phyloP scores from a whole-genome alignment of 2,329 filamentous ascomycete species.

The Ophiostoma quercus region DNA sequence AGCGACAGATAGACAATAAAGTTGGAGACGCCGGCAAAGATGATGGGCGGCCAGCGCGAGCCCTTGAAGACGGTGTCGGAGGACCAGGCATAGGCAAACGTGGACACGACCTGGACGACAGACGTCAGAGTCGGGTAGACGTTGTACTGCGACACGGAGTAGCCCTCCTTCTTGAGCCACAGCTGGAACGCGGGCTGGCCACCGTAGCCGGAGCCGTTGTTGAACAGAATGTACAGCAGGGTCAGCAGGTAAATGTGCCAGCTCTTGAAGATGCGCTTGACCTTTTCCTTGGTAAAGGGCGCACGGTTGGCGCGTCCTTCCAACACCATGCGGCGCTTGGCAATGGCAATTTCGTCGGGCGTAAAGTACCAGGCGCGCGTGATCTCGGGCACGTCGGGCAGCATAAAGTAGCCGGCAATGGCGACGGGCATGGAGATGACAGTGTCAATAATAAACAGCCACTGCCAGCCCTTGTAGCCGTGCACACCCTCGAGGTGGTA shows the following conservation, averaged over 20 bases:
- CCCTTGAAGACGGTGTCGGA: slow-evolving; percentile 52
- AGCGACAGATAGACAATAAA: slow-evolving; percentile 29
- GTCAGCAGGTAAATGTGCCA: slow-evolving; percentile 61
- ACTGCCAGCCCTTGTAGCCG: slow-evolving; percentile 49
- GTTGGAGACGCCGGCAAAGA: slow-evolving; percentile 40
- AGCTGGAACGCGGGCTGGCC: slow-evolving; percentile 52
- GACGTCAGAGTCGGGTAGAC: slow-evolving; percentile 56
- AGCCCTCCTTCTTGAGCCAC: slow-evolving; percentile 44
- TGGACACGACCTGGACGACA: slow-evolving; percentile 51
- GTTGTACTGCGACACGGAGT: slow-evolving; percentile 42
- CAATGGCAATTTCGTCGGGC: slow-evolving; percentile 37
- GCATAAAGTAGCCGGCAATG: slow-evolving; percentile 46
- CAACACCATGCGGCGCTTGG: slow-evolving; percentile 33
- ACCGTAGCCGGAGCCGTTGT: slow-evolving; percentile 46
- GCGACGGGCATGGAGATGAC: slow-evolving; percentile 53
- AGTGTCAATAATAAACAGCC: slow-evolving; percentile 55
- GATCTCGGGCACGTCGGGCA: slow-evolving; percentile 40
- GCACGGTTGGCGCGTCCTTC: slow-evolving; percentile 25
- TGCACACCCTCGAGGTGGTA: slow-evolving; percentile 48
- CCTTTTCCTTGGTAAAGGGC: slow-evolving; percentile 42
- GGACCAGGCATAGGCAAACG: slow-evolving; percentile 60
- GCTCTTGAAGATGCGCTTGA: slow-evolving; percentile 55
- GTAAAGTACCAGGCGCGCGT: slow-evolving; percentile 38
- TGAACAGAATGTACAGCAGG: slow-evolving; percentile 58
- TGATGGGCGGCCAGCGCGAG: slow-evolving; percentile 57